Percentiles rank a stretch among this genome's conserved stretches.
These are phyloP conservation scores for Trametes villosa DNA, from an alignment of 768 basidiomycete genomes.

Conservation along the genomic window DNA sequence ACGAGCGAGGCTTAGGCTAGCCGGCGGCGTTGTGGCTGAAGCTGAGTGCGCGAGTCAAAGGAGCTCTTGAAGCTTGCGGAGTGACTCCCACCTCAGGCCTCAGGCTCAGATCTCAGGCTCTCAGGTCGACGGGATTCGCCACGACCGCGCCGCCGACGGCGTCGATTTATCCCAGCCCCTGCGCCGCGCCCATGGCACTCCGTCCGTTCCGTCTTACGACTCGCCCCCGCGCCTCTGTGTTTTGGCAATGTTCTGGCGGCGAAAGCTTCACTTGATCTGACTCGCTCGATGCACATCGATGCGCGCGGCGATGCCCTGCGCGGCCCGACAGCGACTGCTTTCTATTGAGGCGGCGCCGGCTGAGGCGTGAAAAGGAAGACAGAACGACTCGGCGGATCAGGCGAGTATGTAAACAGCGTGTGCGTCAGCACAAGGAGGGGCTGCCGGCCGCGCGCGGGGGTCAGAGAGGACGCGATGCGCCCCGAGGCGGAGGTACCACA, in stretches of 20 bases:
- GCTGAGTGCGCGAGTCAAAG: too few relatives aligned
- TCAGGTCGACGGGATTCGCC: neutral
- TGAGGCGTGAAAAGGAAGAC: neutral
- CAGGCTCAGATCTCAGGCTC: neutral
- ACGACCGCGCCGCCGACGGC: neutral
- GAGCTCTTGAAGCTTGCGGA: neutral
- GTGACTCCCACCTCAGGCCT: constrained; percentile 16
- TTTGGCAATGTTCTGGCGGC: too few relatives aligned
- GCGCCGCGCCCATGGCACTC: constrained; percentile 1
- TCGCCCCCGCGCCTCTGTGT: neutral
- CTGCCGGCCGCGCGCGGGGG: neutral
- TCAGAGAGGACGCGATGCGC: neutral
- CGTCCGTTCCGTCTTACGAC: constrained; percentile 12
- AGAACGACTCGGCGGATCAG: neutral
- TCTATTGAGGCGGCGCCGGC: neutral
- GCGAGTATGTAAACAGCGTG: neutral
- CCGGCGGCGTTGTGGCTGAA: constrained; percentile 10
- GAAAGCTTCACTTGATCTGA: constrained; percentile 15
- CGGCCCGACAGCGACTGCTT: constrained; percentile 6
- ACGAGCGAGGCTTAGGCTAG: neutral
- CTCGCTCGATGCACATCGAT: constrained; percentile 10
- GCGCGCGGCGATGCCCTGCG: neutral
- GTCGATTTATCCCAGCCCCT: neutral
- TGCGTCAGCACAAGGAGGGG: neutral
- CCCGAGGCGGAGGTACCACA: neutral